These are phyloP conservation scores for Pulveroboletus ravenelii DNA, from an alignment of 768 basidiomycete genomes.

Conservation along the genomic window DNA sequence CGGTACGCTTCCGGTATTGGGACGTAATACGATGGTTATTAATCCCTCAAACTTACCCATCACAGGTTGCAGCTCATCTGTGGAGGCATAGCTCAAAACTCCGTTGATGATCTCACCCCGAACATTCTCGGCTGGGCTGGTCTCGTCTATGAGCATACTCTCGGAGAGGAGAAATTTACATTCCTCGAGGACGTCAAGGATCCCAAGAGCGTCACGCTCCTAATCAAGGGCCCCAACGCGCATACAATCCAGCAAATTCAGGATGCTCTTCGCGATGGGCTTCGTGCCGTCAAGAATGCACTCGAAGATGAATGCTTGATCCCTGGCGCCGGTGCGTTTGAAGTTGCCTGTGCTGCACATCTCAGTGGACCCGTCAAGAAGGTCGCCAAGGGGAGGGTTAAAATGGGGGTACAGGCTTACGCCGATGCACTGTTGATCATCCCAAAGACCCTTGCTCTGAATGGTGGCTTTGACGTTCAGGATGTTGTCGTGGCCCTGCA, in stretches of 20 bases:
- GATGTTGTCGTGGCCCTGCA: constrained; percentile 90
- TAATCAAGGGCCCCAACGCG: constrained; percentile 96
- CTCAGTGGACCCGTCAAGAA: constrained; percentile 77
- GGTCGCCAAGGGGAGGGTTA: constrained; percentile 85
- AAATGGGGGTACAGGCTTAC: constrained; percentile 97
- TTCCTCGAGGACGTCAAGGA: constrained; percentile 96
- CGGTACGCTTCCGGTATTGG: constrained; percentile 44
- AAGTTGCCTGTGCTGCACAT: constrained; percentile 86
- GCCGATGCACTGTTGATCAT: constrained; percentile 92
- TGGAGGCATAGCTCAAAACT: constrained; percentile 95
- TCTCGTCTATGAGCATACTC: constrained; percentile 96
- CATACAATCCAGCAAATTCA: constrained; percentile 96
- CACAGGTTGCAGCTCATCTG: constrained; percentile 85
- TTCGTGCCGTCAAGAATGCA: constrained; percentile 94
- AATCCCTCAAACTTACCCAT: constrained; percentile 9
- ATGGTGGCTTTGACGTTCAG: constrained; percentile 96
- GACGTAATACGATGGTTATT: constrained; percentile 31
- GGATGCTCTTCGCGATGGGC: constrained; percentile 96
- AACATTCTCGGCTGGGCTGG: constrained; percentile 95
- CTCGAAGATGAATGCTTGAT: constrained; percentile 85
- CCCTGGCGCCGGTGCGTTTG: constrained; percentile 98
- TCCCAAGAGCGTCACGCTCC: constrained; percentile 90
- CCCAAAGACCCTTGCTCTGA: constrained; percentile 93
- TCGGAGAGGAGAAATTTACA: constrained; percentile 98
- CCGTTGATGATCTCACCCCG: constrained; percentile 91